These are phyloP conservation scores for Phytopythium sindhum DNA, from an alignment of 352 stramenopile genomes.

Conservation along the genomic window DNA sequence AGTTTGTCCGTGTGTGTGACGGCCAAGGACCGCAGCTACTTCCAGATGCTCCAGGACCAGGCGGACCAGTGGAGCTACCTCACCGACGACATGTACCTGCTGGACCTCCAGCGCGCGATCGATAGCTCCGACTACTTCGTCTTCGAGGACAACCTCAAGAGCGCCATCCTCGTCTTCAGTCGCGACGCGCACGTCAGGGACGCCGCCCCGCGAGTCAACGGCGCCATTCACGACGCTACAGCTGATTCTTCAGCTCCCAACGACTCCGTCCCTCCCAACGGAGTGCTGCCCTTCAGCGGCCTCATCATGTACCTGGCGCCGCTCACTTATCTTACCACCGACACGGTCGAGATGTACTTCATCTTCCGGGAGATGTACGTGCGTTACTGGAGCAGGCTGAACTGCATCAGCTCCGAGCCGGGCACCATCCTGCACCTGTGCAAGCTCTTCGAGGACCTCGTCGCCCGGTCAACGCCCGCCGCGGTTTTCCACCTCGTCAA, in stretches of 20 bases:
- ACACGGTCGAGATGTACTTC: constrained; percentile 62
- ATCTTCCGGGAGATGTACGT: constrained; percentile 79
- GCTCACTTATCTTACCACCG: constrained; percentile 68
- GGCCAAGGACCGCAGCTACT: constrained; percentile 37
- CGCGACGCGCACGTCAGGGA: constrained; percentile 46
- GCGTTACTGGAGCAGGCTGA: constrained; percentile 78
- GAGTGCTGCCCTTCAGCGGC: constrained; percentile 66
- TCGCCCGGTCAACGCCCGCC: constrained; percentile 40
- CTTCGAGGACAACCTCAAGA: constrained; percentile 75
- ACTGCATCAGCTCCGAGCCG: constrained; percentile 47
- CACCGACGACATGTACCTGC: constrained; percentile 77
- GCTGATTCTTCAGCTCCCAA: neutral
- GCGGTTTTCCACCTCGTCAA: constrained; percentile 62
- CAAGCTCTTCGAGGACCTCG: constrained; percentile 72
- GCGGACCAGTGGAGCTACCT: constrained; percentile 39
- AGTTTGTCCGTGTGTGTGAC: constrained; percentile 35
- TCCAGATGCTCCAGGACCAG: constrained; percentile 39
- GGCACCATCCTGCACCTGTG: constrained; percentile 66
- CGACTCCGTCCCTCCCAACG: constrained; percentile 52
- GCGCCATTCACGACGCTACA: constrained; percentile 19
- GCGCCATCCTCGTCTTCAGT: constrained; percentile 69
- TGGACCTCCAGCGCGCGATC: constrained; percentile 75
- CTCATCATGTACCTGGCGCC: constrained; percentile 72
- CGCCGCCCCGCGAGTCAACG: constrained; percentile 48
- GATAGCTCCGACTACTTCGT: constrained; percentile 82